Conservation (phyloP, 2,329 filamentous ascomycete genomes). For the Neobulgaria alba region DNA sequence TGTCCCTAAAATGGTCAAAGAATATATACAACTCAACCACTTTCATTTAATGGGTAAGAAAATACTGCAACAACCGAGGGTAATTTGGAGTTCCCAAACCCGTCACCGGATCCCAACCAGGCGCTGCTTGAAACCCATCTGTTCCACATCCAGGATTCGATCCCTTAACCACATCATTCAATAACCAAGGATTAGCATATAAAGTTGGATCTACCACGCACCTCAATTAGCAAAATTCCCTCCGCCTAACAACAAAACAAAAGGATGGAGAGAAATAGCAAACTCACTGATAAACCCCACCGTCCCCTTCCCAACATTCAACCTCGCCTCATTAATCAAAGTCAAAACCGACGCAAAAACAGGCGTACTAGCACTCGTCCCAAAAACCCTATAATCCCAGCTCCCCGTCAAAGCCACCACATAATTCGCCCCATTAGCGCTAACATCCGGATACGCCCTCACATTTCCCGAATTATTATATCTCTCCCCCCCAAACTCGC, state of each 20-base stretch:
- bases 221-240: no score
- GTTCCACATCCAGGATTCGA: slow-evolving; percentile 29
- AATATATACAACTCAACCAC: no score
- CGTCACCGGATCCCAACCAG: neutral
- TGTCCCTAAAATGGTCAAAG: no score
- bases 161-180: slow-evolving; percentile 36
- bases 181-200: slow-evolving; percentile 37
- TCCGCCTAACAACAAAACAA: neutral
- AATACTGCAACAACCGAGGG: no score
- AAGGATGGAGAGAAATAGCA: slow-evolving; percentile 17
- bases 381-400: slow-evolving; percentile 29
- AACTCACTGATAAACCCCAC: slow-evolving; percentile 36
- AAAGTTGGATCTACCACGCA: slow-evolving; percentile 48
- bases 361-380: slow-evolving; percentile 37
- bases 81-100: no score
- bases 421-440: slow-evolving; percentile 30
- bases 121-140: slow-evolving; percentile 13
- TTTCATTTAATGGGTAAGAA: no score
- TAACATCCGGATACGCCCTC: slow-evolving; percentile 36
- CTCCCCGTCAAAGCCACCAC: slow-evolving; percentile 22
- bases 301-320: slow-evolving; percentile 32
- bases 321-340: slow-evolving; percentile 35
- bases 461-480: slow-evolving; percentile 25
- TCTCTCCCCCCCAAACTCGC: slow-evolving; percentile 25
- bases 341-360: slow-evolving; percentile 35